Percentiles rank a stretch among this genome's conserved stretches.
These are phyloP conservation scores for Hysterium pulicare DNA, from an alignment of 2,329 filamentous ascomycete genomes.

Conservation along the genomic window DNA sequence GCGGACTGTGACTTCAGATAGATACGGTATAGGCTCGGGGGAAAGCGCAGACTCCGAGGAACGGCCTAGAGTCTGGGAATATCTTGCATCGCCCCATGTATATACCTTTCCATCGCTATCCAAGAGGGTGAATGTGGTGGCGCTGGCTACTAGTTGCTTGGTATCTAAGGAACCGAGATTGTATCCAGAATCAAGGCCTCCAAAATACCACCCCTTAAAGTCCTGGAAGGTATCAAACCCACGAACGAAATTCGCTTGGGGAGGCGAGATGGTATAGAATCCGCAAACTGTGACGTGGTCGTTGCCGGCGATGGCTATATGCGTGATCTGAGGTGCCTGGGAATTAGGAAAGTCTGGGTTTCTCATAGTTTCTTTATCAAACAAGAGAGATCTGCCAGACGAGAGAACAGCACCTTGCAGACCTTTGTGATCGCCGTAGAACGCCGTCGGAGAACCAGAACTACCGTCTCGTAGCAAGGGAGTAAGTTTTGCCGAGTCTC, in stretches of 20 bases:
- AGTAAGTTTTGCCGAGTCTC: conserved; percentile 1
- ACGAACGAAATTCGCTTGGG: not conserved
- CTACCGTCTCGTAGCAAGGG: not conserved
- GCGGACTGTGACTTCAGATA: conserved; percentile 19
- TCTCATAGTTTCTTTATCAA: not conserved
- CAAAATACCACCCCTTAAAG: not conserved
- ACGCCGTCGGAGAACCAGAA: not conserved
- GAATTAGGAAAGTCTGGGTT: not conserved
- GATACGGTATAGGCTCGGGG: conserved; percentile 18
- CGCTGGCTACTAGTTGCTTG: conserved; percentile 11
- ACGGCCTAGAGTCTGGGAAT: conserved; percentile 22
- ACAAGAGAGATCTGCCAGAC: not conserved
- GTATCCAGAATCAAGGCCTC: not conserved
- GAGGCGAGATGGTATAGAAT: not conserved
- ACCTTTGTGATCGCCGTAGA: not conserved
- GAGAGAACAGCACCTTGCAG: not conserved
- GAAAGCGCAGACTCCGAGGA: not conserved
- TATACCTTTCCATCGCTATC: conserved; percentile 11
- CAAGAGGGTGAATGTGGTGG: conserved; percentile 22
- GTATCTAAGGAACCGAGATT: not conserved
- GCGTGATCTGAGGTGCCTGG: not conserved
- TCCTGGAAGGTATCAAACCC: not conserved
- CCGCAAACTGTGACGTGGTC: conserved; percentile 1
- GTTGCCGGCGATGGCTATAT: conserved; percentile 2
- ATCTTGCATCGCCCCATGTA: conserved; percentile 12